Evolutionary conservation across 2,329 filamentous ascomycete species (phyloP), one percentile per base, ranked within the genome.

Genomic region (Colletotrichum endophyticum): DNA sequence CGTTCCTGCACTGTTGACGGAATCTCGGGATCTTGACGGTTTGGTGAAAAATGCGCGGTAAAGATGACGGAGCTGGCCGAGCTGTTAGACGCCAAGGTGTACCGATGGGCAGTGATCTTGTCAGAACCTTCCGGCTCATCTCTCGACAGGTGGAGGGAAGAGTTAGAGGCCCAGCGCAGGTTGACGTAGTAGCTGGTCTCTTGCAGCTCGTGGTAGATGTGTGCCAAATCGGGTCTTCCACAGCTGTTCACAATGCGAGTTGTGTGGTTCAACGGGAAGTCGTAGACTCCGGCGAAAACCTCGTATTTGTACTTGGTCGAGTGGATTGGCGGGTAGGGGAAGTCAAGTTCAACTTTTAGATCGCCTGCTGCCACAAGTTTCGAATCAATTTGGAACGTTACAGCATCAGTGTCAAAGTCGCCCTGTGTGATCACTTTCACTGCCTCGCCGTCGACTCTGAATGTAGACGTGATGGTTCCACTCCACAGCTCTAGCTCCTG

Each of bases 301-400:
- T 88, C 84, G 30, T 86, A 88, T 73, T 88, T 88, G 76, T 86
- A 86, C n/a, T 82, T 81, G 5, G 83, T 83, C 3, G 81, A 81
- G 59, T 86, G 84, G 3, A 86, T 81, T 2, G 84, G 85, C 0
- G 85, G 85, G 57, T 87, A 88, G 0, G 86, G 86, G 67, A 86
- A 88, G 74, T 88, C 87, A 16, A 88, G 77, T 25, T 87, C 85
- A 7, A 87, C 79, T 0, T 81, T 78, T 2, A 88, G 78, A 5
- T 83, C 81, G 1, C 85, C 84, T 0, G 76, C 79, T 1, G 72
- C 68, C 3, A 88, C 22, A 3, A 88, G 81, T 1, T 78, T 61
- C 0, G 86, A 87, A 8, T 86, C 79, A 6, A 87, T 80, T 4
- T 81, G 78, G 64, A 88, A 83, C 0, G 80, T 78, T 4, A 87